phyloP scores from a whole-genome alignment of 495 filamentous ascomycete genomes.

The Filosporella fistucella region DNA sequence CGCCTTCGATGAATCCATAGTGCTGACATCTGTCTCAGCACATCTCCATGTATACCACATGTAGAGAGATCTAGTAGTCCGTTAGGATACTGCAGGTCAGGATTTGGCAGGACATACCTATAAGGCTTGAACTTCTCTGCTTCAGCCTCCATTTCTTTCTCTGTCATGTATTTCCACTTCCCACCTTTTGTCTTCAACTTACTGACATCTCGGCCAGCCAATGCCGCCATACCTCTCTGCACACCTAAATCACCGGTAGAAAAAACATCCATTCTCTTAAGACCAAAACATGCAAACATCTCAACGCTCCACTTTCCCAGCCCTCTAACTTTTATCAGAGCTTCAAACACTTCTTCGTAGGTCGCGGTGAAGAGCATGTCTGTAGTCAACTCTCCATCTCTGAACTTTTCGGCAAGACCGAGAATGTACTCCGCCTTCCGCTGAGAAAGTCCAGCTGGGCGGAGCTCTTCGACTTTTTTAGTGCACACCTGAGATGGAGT shows the following conservation, averaged over 20 bases:
- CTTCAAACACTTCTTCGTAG: slow-evolving; percentile 82
- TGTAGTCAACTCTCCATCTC: slow-evolving; percentile 65
- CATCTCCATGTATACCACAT: slow-evolving; percentile 96
- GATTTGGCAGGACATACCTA: slow-evolving; percentile 33
- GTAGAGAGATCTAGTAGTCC: slow-evolving; percentile 53
- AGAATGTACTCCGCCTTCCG: slow-evolving; percentile 93
- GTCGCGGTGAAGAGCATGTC: slow-evolving; percentile 67
- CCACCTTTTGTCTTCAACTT: slow-evolving; percentile 79
- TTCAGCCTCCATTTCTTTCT: slow-evolving; percentile 84
- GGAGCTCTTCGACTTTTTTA: slow-evolving; percentile 56
- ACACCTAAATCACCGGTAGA: slow-evolving; percentile 90
- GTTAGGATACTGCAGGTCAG: background rate
- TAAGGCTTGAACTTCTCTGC: slow-evolving; percentile 80
- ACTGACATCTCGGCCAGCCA: slow-evolving; percentile 74
- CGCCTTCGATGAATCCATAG: too few species aligned
- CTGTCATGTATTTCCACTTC: slow-evolving; percentile 97
- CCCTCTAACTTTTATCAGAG: slow-evolving; percentile 79
- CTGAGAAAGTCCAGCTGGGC: slow-evolving; percentile 81
- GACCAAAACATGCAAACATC: slow-evolving; percentile 92
- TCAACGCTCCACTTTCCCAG: slow-evolving; percentile 89
- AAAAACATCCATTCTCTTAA: slow-evolving; percentile 93
- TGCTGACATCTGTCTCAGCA: slow-evolving; percentile 62
- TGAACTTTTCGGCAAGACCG: slow-evolving; percentile 80
- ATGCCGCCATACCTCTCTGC: slow-evolving; percentile 87
- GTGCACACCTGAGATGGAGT: slow-evolving; percentile 65